phyloP scores from a whole-genome alignment of 1,139 yeast genomes.

The Hanseniaspora gamundiae region DNA sequence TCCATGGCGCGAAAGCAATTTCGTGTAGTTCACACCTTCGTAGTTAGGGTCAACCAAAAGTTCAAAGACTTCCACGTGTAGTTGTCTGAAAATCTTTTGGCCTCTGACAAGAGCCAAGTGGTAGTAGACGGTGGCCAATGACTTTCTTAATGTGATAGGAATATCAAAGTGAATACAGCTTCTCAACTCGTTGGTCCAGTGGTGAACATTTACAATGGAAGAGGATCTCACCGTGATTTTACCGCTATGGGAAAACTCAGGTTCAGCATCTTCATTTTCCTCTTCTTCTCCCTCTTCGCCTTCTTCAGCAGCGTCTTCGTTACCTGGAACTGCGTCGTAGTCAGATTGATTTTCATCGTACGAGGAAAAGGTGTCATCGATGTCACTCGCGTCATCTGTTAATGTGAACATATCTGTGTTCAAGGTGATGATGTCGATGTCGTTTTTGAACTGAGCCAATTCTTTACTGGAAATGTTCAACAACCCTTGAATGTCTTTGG shows the following conservation, averaged over 20 bases:
- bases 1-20: constrained; percentile 27
- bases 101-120: constrained; percentile 66
- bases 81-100: constrained; percentile 49
- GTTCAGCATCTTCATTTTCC: constrained; percentile 31
- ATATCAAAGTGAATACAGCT: constrained; percentile 75
- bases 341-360: constrained; percentile 24
- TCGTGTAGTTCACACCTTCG: constrained; percentile 33
- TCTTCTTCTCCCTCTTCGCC: constrained; percentile 32
- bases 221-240: constrained; percentile 57
- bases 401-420: constrained; percentile 37
- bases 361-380: constrained; percentile 30
- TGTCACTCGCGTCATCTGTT: constrained; percentile 21
- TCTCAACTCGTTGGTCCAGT: constrained; percentile 82
- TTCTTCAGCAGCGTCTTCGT: constrained; percentile 29
- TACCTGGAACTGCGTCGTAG: constrained; percentile 21
- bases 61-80: constrained; percentile 56
- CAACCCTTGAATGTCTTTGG: constrained; percentile 66
- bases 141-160: constrained; percentile 53
- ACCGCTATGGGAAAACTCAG: constrained; percentile 38
- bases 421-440: constrained; percentile 37
- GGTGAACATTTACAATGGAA: constrained; percentile 61
- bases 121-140: constrained; percentile 60
- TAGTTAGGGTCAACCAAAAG: constrained; percentile 30
- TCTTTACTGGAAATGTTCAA: constrained; percentile 58
- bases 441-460: constrained; percentile 31